Conservation (phyloP, 805 yeast species). For the Spathaspora gorwiae region DNA sequence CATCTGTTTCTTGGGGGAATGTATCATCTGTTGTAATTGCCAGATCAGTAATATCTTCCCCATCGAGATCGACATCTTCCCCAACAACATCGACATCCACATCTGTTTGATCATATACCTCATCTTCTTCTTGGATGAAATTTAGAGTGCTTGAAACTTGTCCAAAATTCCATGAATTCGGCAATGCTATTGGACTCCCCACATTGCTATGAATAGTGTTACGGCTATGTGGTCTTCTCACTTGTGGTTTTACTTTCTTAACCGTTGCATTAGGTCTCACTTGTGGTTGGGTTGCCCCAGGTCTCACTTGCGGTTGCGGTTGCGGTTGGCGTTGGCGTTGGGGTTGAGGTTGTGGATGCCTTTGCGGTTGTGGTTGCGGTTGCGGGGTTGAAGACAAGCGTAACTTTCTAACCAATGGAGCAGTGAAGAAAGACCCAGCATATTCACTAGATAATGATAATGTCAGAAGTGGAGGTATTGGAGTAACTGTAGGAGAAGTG, state of each 20-base stretch:
- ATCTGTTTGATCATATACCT: neutral
- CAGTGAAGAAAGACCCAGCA: conserved; percentile 3
- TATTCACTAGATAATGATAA: conserved; percentile 3
- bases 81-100: neutral
- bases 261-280: too few relatives aligned
- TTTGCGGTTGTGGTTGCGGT: conserved; percentile 5
- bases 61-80: neutral
- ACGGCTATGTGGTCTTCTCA: neutral
- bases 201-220: neutral
- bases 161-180: conserved; percentile 1
- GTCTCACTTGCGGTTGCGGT: neutral
- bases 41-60: neutral
- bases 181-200: neutral
- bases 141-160: neutral
- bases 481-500: too few relatives aligned
- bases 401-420: neutral
- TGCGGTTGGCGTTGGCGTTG: neutral
- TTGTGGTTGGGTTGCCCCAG: too few relatives aligned
- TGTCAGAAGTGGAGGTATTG: neutral
- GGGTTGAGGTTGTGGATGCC: neutral
- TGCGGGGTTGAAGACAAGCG: neutral
- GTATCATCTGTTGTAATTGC: neutral
- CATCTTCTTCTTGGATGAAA: neutral
- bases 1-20: too few relatives aligned
- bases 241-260: neutral